Base-by-base conservation (phyloP, 192 early-diverging fungal species). In the Geosiphon pyriformis region DNA sequence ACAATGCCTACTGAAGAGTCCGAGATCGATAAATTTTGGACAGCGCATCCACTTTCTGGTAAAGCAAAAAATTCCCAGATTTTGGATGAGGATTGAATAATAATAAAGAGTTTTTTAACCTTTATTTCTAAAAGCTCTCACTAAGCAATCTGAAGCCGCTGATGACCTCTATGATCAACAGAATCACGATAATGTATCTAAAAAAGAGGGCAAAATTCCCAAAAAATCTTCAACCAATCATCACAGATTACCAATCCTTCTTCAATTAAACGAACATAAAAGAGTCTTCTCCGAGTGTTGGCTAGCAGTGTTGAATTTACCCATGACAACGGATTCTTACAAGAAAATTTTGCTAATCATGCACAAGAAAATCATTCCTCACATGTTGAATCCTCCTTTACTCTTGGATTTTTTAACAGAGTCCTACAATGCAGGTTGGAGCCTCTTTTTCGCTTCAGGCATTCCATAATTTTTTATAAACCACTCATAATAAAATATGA, bases 331-430 rank as follows among this genome's bases (percentile, higher is more conserved):
- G 2, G 83, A 85, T 7, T 82, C 87, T 42, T 95, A 93, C 80
- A 94, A 93, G 69, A 83, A 85, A 74, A 78, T 90, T 0, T 80
- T 96, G 32, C 70, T 92, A 48, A 81, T 83, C 17, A 75, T 99
- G 78, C 93, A 99, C 78, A 89, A 89, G 66, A 83, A 85, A 18
- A 87, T 99, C 46, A 88, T 99, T 54, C 96, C 96, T 51, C 79
- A 90, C 68, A 82, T 99, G 87, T 57, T 69, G 12, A 79, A 89
- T 27, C 90, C 95, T 4, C 82, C 79, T 37, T 69, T 83, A 49
- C 78, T 99, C 58, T 94, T 96, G 84, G 94, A 95, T 69, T 99
- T 95, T 73, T 81, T 99, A 82, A 92, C 88, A 10, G 90, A 87
- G 35, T 81, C 93, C 17, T 97, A 98, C 70, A 88, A 95, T 62